Conservation (phyloP, 148 eudicot genomes). For the Dysphania ambrosioides region DNA sequence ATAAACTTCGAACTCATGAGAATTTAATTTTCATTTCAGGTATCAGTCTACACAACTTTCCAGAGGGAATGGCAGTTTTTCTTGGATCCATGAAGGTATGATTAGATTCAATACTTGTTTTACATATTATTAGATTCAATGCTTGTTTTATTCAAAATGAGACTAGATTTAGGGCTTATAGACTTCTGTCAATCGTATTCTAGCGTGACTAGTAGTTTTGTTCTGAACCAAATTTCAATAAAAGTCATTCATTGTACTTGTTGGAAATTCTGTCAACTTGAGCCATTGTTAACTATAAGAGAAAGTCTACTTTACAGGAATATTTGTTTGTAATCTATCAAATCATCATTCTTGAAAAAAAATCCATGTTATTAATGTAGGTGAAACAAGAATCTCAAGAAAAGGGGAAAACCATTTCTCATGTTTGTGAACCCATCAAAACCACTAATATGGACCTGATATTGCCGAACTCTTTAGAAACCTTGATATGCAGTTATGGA, state of each 20-base stretch:
- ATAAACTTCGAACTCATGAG: background rate
- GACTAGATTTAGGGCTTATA: background rate
- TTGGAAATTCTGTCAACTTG: background rate
- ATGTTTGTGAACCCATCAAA: too few species aligned
- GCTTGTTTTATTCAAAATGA: background rate
- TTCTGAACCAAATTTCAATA: too few species aligned
- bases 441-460: too few species aligned
- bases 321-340: background rate
- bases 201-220: too few species aligned
- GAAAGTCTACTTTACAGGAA: background rate
- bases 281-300: background rate
- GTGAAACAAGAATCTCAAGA: too few species aligned
- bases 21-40: slow-evolving; percentile 37
- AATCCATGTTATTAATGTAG: too few species aligned
- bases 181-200: too few species aligned
- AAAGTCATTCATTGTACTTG: background rate
- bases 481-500: too few species aligned
- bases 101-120: too few species aligned
- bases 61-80: slow-evolving; percentile 99
- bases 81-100: slow-evolving; percentile 95
- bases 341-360: background rate
- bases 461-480: too few species aligned
- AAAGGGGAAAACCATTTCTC: too few species aligned
- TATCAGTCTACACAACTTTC: slow-evolving; percentile 98
- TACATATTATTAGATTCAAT: too few species aligned